phyloP scores from a whole-genome alignment of 257 asterid genomes.

The Solanum dulcamara region DNA sequence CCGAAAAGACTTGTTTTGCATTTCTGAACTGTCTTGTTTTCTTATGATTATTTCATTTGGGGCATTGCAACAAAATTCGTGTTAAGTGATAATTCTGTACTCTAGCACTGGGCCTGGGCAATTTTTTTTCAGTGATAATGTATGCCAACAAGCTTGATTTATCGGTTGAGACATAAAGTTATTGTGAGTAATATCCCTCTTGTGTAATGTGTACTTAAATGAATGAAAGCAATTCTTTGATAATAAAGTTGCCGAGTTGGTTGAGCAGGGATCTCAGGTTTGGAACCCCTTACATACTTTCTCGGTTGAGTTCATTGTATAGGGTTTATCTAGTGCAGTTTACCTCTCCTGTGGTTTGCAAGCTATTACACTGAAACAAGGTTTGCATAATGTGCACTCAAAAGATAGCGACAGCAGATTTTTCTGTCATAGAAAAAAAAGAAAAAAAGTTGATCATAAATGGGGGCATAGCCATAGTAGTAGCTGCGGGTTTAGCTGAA shows the following conservation, averaged over 20 bases:
- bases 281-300: background rate
- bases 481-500: background rate
- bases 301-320: background rate
- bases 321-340: background rate
- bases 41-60: conserved; percentile 1
- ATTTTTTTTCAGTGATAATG: conserved; percentile 4
- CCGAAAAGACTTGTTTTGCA: background rate
- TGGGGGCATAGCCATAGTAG: no score
- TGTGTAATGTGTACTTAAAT: background rate
- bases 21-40: background rate
- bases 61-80: background rate
- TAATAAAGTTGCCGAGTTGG: background rate
- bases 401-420: no score
- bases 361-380: no score
- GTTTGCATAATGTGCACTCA: background rate
- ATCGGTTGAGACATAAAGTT: background rate
- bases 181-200: background rate
- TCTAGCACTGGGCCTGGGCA: background rate
- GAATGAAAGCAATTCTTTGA: background rate
- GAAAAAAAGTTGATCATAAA: no score
- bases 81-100: background rate
- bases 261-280: background rate
- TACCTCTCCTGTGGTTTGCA: background rate
- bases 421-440: no score
- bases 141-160: background rate